Evolutionary conservation across 208 protist genomes (phyloP).

Genomic region (Histomonas meleagridis): DNA sequence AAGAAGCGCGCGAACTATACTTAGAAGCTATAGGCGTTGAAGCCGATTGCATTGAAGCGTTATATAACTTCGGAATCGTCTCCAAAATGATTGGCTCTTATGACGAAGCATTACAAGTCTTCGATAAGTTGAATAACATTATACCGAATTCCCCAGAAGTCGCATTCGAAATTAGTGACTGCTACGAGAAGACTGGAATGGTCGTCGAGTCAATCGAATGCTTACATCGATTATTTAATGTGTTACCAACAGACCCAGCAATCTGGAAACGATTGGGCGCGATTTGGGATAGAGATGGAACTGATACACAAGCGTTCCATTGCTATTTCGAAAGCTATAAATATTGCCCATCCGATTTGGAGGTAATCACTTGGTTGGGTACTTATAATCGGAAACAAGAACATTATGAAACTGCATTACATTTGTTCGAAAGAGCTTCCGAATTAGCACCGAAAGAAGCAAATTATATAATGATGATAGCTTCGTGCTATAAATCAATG

Average conservation of each 20-base stretch:
- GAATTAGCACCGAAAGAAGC: constrained; percentile 80
- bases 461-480: constrained; percentile 78
- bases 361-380: constrained; percentile 86
- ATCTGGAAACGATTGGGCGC: constrained; percentile 72
- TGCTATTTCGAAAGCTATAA: constrained; percentile 38
- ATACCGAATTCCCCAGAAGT: constrained; percentile 78
- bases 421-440: constrained; percentile 82
- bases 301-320: constrained; percentile 45
- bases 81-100: constrained; percentile 59
- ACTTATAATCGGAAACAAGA: constrained; percentile 69
- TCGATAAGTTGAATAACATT: constrained; percentile 73
- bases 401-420: constrained; percentile 82
- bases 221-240: constrained; percentile 52
- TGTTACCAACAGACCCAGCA: constrained; percentile 75
- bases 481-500: constrained; percentile 33
- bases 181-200: constrained; percentile 47
- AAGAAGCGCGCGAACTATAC: constrained; percentile 70
- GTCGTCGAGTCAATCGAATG: constrained; percentile 48
- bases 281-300: constrained; percentile 67
- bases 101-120: constrained; percentile 62
- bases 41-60: constrained; percentile 81
- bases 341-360: constrained; percentile 72
- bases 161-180: constrained; percentile 75
- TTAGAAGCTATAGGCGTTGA: constrained; percentile 78
- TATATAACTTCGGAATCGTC: constrained; percentile 81